Percentiles rank a stretch among this genome's conserved stretches.
Evolutionary conservation across 83 land plant genomes (phyloP).

Genomic region (Thuja plicata): DNA sequence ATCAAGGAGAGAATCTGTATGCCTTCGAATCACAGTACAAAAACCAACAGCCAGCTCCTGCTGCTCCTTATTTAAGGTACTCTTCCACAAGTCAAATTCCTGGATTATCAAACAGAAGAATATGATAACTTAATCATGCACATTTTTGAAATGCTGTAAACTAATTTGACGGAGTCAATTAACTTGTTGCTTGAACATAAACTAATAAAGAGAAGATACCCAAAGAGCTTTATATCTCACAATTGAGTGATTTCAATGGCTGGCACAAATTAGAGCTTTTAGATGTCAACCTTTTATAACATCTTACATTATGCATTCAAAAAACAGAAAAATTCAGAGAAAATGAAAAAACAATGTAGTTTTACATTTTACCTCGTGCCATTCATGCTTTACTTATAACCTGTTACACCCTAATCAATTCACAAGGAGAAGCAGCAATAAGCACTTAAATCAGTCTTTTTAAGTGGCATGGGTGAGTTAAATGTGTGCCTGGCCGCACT

Average conservation of each 20-base stretch:
- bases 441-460: too few relatives aligned
- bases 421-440: too few relatives aligned
- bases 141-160: neutral
- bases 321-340: neutral
- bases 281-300: neutral
- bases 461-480: too few relatives aligned
- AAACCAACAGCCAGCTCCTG: conserved; percentile 62
- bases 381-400: neutral
- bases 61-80: conserved; percentile 46
- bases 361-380: neutral
- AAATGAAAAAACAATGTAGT: neutral
- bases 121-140: neutral
- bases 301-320: neutral
- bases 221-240: neutral
- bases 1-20: conserved; percentile 29
- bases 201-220: neutral
- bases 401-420: neutral
- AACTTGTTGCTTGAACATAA: neutral
- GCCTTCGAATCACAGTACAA: conserved; percentile 80
- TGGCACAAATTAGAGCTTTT: neutral
- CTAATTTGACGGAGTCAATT: neutral
- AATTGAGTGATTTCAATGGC: neutral
- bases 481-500: too few relatives aligned
- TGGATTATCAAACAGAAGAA: conserved; percentile 20
- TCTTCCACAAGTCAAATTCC: conserved; percentile 87